Percentiles rank a stretch among this genome's conserved stretches.
phyloP scores from a whole-genome alignment of 345 rosid species.

The Laguncularia racemosa region DNA sequence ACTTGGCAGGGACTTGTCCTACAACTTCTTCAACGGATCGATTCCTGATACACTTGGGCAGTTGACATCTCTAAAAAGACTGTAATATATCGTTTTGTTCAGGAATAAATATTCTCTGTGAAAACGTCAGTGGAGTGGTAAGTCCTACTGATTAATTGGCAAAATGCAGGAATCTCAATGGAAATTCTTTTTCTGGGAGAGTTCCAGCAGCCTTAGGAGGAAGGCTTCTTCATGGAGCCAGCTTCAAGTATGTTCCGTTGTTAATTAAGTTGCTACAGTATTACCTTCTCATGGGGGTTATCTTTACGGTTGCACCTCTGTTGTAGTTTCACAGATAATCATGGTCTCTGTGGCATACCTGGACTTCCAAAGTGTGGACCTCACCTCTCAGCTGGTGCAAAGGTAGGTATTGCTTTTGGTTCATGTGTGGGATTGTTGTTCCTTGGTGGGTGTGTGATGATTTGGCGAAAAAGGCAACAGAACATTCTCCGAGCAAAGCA shows the following conservation, averaged over 20 bases:
- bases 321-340: constrained; percentile 80
- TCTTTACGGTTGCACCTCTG: too few species aligned
- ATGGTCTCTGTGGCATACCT: constrained; percentile 94
- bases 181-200: constrained; percentile 76
- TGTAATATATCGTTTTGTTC: constrained; percentile 41
- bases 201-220: constrained; percentile 93
- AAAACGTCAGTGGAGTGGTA: too few species aligned
- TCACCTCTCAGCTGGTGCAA: constrained; percentile 74
- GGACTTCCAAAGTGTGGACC: constrained; percentile 81
- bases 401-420: constrained; percentile 74
- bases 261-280: too few species aligned
- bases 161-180: constrained; percentile 72
- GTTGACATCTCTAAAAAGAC: constrained; percentile 56
- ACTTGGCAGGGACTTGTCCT: constrained; percentile 78
- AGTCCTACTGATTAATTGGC: neutral
- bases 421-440: constrained; percentile 42
- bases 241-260: constrained; percentile 66
- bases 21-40: constrained; percentile 74
- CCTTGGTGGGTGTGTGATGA: constrained; percentile 43
- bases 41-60: constrained; percentile 90
- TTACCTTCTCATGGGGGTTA: too few species aligned
- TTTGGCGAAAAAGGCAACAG: constrained; percentile 89
- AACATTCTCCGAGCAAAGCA: constrained; percentile 86
- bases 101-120: neutral
- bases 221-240: constrained; percentile 86